Conservation (phyloP, 192 early-diverging fungal species). For the Coemansia sp. region DNA sequence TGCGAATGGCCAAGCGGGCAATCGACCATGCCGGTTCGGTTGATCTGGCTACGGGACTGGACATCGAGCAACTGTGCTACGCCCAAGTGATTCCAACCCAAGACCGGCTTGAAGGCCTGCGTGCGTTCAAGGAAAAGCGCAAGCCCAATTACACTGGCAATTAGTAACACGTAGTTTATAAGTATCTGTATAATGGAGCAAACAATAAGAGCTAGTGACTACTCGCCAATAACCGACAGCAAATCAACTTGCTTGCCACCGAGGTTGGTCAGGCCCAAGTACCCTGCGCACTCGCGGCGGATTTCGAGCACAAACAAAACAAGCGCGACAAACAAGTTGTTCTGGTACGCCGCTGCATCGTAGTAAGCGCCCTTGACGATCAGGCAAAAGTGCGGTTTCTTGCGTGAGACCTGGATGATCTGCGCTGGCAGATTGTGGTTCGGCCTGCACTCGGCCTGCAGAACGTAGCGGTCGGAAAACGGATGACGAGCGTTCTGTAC, state of each 20-base stretch:
- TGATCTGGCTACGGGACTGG: constrained; percentile 83
- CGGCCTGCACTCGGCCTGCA: constrained; percentile 55
- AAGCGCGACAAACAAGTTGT: constrained; percentile 51
- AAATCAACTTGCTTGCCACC: constrained; percentile 57
- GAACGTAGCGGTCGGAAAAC: constrained; percentile 59
- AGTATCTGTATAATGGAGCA: constrained; percentile 4
- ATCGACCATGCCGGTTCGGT: constrained; percentile 78
- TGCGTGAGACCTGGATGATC: constrained; percentile 59
- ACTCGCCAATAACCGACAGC: constrained; percentile 54
- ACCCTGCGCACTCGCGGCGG: constrained; percentile 57
- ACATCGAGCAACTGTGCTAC: constrained; percentile 93
- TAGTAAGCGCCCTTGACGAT: constrained; percentile 58
- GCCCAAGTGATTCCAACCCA: constrained; percentile 91
- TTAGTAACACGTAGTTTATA: not conserved
- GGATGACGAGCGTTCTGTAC: constrained; percentile 52
- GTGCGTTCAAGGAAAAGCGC: constrained; percentile 81
- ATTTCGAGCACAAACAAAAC: constrained; percentile 59
- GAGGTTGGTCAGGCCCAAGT: constrained; percentile 59
- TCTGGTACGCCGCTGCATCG: constrained; percentile 57
- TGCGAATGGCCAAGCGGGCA: constrained; percentile 88
- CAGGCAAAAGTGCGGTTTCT: constrained; percentile 57
- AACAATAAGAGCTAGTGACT: not conserved
- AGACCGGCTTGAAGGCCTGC: constrained; percentile 86
- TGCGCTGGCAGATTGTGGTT: constrained; percentile 53
- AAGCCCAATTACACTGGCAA: constrained; percentile 74